These are phyloP conservation scores for Phialophora tarda DNA, from an alignment of 2,329 filamentous ascomycete genomes.

Conservation along the genomic window DNA sequence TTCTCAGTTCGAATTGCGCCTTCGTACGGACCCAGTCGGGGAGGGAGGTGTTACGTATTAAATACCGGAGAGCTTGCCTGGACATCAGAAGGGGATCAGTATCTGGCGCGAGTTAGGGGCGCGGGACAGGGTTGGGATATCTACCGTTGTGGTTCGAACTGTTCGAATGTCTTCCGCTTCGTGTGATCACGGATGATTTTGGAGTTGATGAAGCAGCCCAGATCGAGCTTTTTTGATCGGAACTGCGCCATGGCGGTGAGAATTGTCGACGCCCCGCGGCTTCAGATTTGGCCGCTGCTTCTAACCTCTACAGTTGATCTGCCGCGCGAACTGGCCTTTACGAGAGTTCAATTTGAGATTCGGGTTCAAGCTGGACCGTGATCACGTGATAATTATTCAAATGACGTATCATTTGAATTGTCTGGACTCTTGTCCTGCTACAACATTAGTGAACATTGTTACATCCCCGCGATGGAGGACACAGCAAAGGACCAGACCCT, in stretches of 20 bases:
- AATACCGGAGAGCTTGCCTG: conserved; percentile 91
- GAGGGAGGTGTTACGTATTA: conserved; percentile 90
- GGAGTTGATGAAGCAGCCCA: conserved; percentile 85
- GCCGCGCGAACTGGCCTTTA: too few species aligned
- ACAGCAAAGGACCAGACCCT: background rate
- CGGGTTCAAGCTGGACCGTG: background rate
- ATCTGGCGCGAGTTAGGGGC: background rate
- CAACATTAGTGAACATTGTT: background rate
- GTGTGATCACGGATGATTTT: conserved; percentile 91
- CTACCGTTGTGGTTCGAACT: conserved; percentile 86
- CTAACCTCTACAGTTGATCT: background rate
- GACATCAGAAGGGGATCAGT: conserved; percentile 22
- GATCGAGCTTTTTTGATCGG: conserved; percentile 84
- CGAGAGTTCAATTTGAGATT: background rate
- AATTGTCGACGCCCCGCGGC: background rate
- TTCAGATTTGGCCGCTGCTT: background rate
- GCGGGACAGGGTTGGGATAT: background rate
- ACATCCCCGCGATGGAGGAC: background rate
- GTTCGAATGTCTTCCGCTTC: conserved; percentile 90
- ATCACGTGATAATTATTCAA: background rate
- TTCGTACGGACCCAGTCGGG: conserved; percentile 81
- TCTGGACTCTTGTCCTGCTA: background rate
- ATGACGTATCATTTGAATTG: background rate
- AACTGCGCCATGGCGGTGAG: conserved; percentile 75
- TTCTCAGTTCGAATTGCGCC: conserved; percentile 87